A percentile compares a stretch with the other conserved stretches of the same genome.
These are phyloP conservation scores for Geoglossum glabrum DNA, from an alignment of 495 filamentous ascomycete species.

Conservation along the genomic window DNA sequence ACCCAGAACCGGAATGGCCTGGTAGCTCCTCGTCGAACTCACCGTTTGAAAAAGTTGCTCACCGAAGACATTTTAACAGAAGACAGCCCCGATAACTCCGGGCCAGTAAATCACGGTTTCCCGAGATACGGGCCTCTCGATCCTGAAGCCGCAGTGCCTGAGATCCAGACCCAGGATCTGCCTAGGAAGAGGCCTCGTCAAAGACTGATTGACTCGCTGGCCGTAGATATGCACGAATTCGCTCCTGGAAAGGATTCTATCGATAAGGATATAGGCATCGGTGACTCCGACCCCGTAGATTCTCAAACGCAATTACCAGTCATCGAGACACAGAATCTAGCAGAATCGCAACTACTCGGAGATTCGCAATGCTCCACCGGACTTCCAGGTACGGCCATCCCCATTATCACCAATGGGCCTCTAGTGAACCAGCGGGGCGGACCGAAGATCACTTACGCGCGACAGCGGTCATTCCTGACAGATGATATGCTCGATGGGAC, in stretches of 20 bases:
- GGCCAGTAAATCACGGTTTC: background rate
- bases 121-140: background rate
- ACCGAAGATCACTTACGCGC: slow-evolving; percentile 39
- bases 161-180: background rate
- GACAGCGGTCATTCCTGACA: slow-evolving; percentile 37
- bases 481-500: slow-evolving; percentile 20
- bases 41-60: background rate
- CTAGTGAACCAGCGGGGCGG: slow-evolving; percentile 12
- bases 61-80: background rate
- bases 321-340: background rate
- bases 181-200: background rate
- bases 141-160: background rate
- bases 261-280: background rate
- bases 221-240: background rate
- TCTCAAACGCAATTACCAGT: background rate
- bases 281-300: background rate
- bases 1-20: background rate
- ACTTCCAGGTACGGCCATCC: background rate
- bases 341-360: background rate
- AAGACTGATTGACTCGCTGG: background rate
- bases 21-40: background rate
- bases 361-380: background rate
- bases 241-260: background rate
- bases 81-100: too few species aligned
- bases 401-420: background rate